A percentile compares a stretch with the other conserved stretches of the same genome.
Evolutionary conservation across 2,329 filamentous ascomycete species (phyloP).

Genomic region (Colletotrichum incanum): DNA sequence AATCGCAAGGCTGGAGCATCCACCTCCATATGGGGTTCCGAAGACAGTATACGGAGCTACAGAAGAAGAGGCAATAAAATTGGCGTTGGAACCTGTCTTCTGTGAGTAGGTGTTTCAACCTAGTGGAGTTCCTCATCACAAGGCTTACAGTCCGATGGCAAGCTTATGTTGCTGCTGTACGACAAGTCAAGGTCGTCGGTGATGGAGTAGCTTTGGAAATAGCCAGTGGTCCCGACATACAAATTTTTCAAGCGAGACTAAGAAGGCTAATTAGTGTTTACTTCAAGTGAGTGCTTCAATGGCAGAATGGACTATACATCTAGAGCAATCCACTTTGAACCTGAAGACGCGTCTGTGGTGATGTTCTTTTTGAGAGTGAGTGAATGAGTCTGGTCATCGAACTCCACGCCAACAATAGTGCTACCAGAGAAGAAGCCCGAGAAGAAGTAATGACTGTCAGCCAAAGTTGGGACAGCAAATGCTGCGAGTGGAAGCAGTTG

Average conservation of each 20-base stretch:
- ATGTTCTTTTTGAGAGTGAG: conserved; percentile 47
- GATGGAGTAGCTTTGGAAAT: conserved; percentile 35
- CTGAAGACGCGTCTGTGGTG: conserved; percentile 42
- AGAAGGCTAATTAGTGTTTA: background rate
- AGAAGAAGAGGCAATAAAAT: conserved; percentile 44
- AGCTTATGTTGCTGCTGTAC: conserved; percentile 32
- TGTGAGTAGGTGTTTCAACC: background rate
- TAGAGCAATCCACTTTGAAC: conserved; percentile 45
- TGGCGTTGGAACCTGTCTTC: conserved; percentile 35
- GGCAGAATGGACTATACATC: conserved; percentile 25
- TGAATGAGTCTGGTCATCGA: conserved; percentile 45
- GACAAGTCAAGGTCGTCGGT: conserved; percentile 30
- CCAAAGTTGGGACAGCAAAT: conserved; percentile 8
- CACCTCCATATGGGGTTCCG: conserved; percentile 45
- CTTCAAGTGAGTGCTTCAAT: too few species aligned
- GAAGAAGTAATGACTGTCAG: conserved; percentile 34
- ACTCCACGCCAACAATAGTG: conserved; percentile 43
- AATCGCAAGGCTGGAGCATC: conserved; percentile 45
- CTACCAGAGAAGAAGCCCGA: conserved; percentile 33
- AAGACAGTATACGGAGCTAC: conserved; percentile 46
- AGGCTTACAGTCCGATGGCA: conserved; percentile 40
- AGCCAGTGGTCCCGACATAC: conserved; percentile 30
- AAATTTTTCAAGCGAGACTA: conserved; percentile 34
- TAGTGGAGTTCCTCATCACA: too few species aligned
- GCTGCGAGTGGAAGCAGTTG: conserved; percentile 12